Base-by-base conservation (phyloP, 148 eudicot species). In the Fagopyrum homotropicum region DNA sequence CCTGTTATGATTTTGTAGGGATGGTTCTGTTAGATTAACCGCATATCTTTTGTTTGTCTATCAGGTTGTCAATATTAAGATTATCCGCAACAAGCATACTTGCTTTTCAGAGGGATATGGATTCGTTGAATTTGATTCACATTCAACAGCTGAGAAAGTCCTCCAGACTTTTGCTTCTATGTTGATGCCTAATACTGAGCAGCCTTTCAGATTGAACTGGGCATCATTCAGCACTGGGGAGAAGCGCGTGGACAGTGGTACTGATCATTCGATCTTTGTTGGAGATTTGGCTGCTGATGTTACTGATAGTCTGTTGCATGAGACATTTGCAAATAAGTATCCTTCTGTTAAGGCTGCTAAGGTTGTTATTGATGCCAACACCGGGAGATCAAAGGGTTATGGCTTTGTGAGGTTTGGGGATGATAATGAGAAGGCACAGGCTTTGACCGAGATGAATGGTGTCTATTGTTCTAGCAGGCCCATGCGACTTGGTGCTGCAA, bases 251-350 rank as follows among this genome's bases (percentile, higher is more conserved):
- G 90, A 86, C 61, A 90, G 88, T 71, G 96, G 91, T 80, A 88
- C 97, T 73, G 98, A 92, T 82, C 92, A 87, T 63, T 92, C 98
- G 22, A 92, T 95, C 61, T 95, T 95, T 80, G 98, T 95, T n/a
- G 98, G 98, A 78, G 98, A 95, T 77, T 89, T 95, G 77, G 98
- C 98, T 47, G 89, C 97, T 59, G 98, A 95, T 83, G 98, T 95
- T 50, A 88, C 93, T 71, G 97, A 95, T 86, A 82, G 75, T 45
- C 73, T 95, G 76, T 81, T 95, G 75, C 90, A 87, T 45, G 96
- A 92, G 75, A 88, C 91, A 17, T 95, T 95, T 86, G 82, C 92
- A 40, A 84, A 77, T 77, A 92, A 88, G 81, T 95, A 89, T 76
- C 86, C 92, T 11, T 92, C 98, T 79, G 93, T 95, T 73, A 95